These are phyloP conservation scores for Artemisia tridentata DNA, from an alignment of 129 eudicot species.

Conservation along the genomic window DNA sequence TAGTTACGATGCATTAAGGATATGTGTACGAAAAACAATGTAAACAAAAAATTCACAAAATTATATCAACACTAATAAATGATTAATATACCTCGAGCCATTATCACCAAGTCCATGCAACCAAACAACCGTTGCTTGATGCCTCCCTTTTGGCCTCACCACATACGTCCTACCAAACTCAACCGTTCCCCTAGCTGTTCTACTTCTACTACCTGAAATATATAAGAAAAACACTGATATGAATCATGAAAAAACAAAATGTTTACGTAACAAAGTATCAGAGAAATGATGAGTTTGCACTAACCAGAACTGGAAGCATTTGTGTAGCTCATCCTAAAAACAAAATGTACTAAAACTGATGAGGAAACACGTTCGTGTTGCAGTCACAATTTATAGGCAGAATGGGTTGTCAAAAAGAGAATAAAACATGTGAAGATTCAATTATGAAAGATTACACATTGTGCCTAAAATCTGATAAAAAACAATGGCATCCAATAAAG, in stretches of 20 bases:
- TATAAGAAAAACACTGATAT: background rate
- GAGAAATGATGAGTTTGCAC: conserved; percentile 26
- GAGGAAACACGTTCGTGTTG: conserved; percentile 37
- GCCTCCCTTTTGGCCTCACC: conserved; percentile 96
- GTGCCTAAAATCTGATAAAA: conserved; percentile 32
- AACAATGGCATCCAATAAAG: conserved; percentile 41
- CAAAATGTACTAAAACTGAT: conserved; percentile 8
- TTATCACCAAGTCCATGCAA: conserved; percentile 99
- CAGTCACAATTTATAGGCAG: conserved; percentile 55
- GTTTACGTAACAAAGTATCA: background rate
- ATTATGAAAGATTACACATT: conserved; percentile 67
- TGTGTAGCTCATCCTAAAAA: conserved; percentile 61
- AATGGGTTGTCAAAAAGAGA: conserved; percentile 51
- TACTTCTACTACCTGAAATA: conserved; percentile 68
- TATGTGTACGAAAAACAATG: background rate
- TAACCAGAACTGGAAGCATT: conserved; percentile 88
- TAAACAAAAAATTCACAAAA: background rate
- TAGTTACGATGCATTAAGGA: background rate
- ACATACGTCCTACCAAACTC: conserved; percentile 99
- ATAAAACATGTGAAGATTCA: conserved; percentile 57
- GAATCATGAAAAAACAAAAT: background rate
- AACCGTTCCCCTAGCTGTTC: conserved; percentile 61
- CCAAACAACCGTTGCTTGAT: conserved; percentile 97
- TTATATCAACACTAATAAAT: conserved; percentile 5
- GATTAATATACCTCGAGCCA: conserved; percentile 74